Evolutionary conservation across 306 rosid genomes (phyloP), one percentile per base, ranked within the genome.

Genomic region (Castanopsis chinensis): DNA sequence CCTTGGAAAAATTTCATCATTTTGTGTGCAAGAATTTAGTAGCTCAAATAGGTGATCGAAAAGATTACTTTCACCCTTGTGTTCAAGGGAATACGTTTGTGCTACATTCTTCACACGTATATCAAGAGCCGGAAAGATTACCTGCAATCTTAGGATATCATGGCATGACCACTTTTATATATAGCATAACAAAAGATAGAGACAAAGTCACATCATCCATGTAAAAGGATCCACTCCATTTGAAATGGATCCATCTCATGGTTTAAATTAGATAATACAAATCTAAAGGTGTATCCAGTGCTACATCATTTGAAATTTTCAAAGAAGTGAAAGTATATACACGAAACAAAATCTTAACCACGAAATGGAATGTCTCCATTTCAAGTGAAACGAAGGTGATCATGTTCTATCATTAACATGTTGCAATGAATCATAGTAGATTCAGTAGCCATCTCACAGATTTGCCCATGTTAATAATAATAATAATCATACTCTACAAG

Each of bases 41-140:
- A 93, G 89, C 83, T 88, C 91, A 82, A 93, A 93, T 49, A 96
- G 88, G 87, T 91, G 91, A 85, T 93, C 92, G 76, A 96, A 93
- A 72, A 96, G 96, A 88, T 91, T 86, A 86, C 88, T 93, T 85
- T 96, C 98, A 49, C 99, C 93, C 86, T 90, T 93, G 88, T 96
- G 99, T 78, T 96, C 99, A 25, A 96, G 99, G 35, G 99, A 96
- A 87, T 96, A 96, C 12, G 99, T 89, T n/a, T 87, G 93, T 54
- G 97, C 98, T n/a, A 96, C 99, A 77, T 96, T 96, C 91, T 96
- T 96, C 87, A 96, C 99, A 63, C 99, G 98, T 79, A 88, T 91
- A 83, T 93, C 99, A 76, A 96, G 96, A 68, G 99, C 97, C 14
- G 99, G 97, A 81, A 96, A 96, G 73, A 96, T 96, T 69, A 96